These are phyloP conservation scores for Andrographis paniculata DNA, from an alignment of 305 asterid species.

Conservation along the genomic window DNA sequence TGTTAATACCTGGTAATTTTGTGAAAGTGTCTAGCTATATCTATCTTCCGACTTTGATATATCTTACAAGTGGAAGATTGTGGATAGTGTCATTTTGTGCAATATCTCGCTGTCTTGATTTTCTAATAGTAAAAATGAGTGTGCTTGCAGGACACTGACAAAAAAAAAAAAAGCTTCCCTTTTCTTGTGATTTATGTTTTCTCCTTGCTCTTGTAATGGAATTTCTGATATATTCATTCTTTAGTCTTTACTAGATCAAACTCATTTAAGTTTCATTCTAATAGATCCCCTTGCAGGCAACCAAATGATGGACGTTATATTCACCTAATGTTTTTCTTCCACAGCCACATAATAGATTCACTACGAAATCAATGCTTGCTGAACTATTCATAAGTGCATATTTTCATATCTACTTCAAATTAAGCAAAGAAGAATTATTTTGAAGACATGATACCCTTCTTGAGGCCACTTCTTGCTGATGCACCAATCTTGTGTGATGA, in stretches of 20 bases:
- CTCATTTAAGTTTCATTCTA: background rate
- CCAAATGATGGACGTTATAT: background rate
- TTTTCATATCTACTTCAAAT: slow-evolving; percentile 1
- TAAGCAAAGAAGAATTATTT: background rate
- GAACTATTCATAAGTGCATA: slow-evolving; percentile 1
- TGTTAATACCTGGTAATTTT: no score
- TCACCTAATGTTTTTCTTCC: background rate
- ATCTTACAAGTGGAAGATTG: no score
- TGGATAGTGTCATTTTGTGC: no score
- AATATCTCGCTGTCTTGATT: no score
- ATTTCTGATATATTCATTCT: background rate
- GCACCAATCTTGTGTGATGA: background rate
- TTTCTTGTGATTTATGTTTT: background rate
- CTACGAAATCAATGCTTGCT: background rate
- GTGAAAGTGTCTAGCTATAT: no score
- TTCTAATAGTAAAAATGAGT: no score
- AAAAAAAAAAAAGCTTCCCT: no score
- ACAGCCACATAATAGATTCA: background rate
- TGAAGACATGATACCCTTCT: slow-evolving; percentile 1
- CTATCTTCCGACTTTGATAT: no score
- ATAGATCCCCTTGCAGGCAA: slow-evolving; percentile 5
- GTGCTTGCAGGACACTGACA: no score
- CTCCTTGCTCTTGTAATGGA: background rate
- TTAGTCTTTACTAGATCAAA: background rate
- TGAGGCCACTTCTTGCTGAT: background rate